phyloP scores from a whole-genome alignment of 192 early-diverging fungal genomes.

The Umbelopsis sp. region DNA sequence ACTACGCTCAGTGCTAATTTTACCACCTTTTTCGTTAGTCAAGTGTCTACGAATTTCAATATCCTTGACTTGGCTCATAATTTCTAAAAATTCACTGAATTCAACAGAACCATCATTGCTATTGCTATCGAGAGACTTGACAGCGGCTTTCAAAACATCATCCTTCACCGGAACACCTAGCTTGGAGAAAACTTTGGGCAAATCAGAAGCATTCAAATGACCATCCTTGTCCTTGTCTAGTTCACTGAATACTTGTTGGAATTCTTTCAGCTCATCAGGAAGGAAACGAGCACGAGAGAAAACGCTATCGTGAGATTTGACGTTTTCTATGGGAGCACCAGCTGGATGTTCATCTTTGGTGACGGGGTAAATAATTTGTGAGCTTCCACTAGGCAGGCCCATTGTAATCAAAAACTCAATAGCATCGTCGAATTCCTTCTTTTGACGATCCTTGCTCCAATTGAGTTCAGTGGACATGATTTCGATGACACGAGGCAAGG shows the following conservation, averaged over 20 bases:
- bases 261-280: slow-evolving; percentile 62
- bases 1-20: slow-evolving; percentile 37
- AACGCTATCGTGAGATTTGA: slow-evolving; percentile 24
- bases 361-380: slow-evolving; percentile 23
- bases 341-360: slow-evolving; percentile 22
- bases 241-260: slow-evolving; percentile 59
- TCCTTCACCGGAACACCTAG: slow-evolving; percentile 55
- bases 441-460: slow-evolving; percentile 72
- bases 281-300: slow-evolving; percentile 62
- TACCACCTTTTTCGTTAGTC: slow-evolving; percentile 38
- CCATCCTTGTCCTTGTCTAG: slow-evolving; percentile 61
- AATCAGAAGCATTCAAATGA: slow-evolving; percentile 53
- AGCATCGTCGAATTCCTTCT: slow-evolving; percentile 69
- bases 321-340: slow-evolving; percentile 39
- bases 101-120: slow-evolving; percentile 56
- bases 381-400: slow-evolving; percentile 70
- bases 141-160: slow-evolving; percentile 53
- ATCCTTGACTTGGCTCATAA: slow-evolving; percentile 66
- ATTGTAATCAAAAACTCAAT: slow-evolving; percentile 84
- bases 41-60: slow-evolving; percentile 52
- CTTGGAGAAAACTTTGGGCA: slow-evolving; percentile 53
- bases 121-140: slow-evolving; percentile 58
- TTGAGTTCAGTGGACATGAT: slow-evolving; percentile 90
- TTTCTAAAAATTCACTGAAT: slow-evolving; percentile 75
- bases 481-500: slow-evolving; percentile 83